phyloP scores from a whole-genome alignment of 192 early-diverging fungal genomes.

The Diversispora eburnea region DNA sequence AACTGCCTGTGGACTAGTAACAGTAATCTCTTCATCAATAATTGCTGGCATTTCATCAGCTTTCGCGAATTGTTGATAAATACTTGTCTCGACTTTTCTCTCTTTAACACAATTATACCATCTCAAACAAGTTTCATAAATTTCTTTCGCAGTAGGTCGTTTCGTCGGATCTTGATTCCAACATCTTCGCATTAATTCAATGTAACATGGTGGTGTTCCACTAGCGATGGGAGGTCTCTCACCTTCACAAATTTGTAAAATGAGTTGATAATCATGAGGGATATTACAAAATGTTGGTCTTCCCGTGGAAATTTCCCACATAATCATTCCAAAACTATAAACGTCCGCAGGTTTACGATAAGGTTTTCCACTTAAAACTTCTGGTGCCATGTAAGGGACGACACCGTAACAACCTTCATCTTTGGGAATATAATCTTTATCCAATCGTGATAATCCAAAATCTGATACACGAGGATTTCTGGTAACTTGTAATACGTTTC shows the following conservation, averaged over 20 bases:
- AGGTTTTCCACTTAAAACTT: neutral
- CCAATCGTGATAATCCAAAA: conserved; percentile 35
- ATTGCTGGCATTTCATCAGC: neutral
- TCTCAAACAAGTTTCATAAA: neutral
- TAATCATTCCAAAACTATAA: conserved; percentile 43
- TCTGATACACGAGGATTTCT: conserved; percentile 18
- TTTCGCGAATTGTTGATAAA: conserved; percentile 4
- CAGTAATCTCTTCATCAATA: too few relatives aligned
- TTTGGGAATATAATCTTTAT: neutral
- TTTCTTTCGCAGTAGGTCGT: conserved; percentile 12
- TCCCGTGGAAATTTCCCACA: conserved; percentile 42
- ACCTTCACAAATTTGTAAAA: conserved; percentile 6
- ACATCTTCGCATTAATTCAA: conserved; percentile 17
- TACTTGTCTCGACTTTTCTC: neutral
- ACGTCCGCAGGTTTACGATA: conserved; percentile 33
- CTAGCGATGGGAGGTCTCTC: neutral
- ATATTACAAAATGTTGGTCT: conserved; percentile 29
- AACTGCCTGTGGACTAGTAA: neutral
- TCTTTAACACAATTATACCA: conserved; percentile 9
- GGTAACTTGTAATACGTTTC: neutral
- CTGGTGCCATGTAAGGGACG: conserved; percentile 1
- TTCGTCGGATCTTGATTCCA: conserved; percentile 10
- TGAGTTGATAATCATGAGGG: neutral
- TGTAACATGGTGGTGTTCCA: neutral
- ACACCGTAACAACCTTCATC: neutral